phyloP scores from a whole-genome alignment of 495 filamentous ascomycete genomes.

The Penicillium paradoxum region DNA sequence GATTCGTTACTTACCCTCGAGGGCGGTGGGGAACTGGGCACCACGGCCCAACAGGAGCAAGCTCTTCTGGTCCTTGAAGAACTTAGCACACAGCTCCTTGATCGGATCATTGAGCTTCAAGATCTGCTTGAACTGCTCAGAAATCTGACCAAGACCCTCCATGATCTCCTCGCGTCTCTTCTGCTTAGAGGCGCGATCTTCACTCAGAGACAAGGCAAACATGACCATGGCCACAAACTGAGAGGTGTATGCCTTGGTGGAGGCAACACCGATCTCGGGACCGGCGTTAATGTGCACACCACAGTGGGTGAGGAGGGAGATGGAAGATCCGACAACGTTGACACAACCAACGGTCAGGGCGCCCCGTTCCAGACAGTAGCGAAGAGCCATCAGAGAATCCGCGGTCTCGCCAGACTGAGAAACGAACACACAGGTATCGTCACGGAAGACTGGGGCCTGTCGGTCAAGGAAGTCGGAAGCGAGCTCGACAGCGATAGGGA shows the following conservation, averaged over 20 bases:
- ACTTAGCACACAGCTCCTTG: slow-evolving; percentile 84
- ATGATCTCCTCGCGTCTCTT: slow-evolving; percentile 95
- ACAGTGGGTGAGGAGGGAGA: slow-evolving; percentile 96
- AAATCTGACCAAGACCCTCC: slow-evolving; percentile 81
- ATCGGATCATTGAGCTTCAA: slow-evolving; percentile 86
- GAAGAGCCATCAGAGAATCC: slow-evolving; percentile 94
- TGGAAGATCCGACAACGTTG: slow-evolving; percentile 96
- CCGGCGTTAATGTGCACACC: slow-evolving; percentile 99
- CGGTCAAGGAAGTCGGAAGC: slow-evolving; percentile 98
- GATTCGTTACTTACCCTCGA: slow-evolving; percentile 62
- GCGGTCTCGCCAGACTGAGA: slow-evolving; percentile 98
- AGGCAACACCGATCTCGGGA: slow-evolving; percentile 97
- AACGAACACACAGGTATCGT: slow-evolving; percentile 98
- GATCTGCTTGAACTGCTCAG: slow-evolving; percentile 85
- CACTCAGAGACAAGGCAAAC: slow-evolving; percentile 93
- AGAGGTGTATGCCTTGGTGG: slow-evolving; percentile 97
- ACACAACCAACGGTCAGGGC: slow-evolving; percentile 96
- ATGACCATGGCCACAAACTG: slow-evolving; percentile 99
- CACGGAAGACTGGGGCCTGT: slow-evolving; percentile 97
- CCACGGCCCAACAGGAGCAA: slow-evolving; percentile 89
- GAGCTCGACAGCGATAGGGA: slow-evolving; percentile 93
- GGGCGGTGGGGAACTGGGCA: slow-evolving; percentile 92
- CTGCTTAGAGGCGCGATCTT: slow-evolving; percentile 92
- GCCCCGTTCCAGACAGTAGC: slow-evolving; percentile 95
- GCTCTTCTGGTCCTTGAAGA: slow-evolving; percentile 95